Evolutionary conservation across 768 basidiomycete genomes (phyloP).

Genomic region (Tulasnella sp.): DNA sequence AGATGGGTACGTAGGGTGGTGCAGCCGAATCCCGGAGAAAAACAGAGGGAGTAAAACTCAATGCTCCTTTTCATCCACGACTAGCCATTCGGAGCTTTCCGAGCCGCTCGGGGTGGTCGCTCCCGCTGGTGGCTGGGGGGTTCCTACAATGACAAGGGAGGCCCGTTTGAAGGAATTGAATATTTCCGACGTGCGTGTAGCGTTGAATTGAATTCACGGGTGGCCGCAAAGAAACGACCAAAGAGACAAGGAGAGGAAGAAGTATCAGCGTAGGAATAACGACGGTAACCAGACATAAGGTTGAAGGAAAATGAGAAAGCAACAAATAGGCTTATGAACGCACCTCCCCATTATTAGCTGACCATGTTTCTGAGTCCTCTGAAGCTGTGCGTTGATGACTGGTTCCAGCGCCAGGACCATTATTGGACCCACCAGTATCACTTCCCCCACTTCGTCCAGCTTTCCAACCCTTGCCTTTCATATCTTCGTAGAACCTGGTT

Average conservation of each 20-base stretch:
- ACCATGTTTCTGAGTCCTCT: slow-evolving; percentile 92
- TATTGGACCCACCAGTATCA: slow-evolving; percentile 41
- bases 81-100: slow-evolving; percentile 18
- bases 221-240: background rate
- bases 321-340: background rate
- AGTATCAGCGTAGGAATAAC: background rate
- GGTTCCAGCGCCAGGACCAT: slow-evolving; percentile 38
- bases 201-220: background rate
- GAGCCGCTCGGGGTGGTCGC: slow-evolving; percentile 11
- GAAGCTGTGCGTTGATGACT: slow-evolving; percentile 38
- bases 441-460: slow-evolving; percentile 63
- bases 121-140: slow-evolving; percentile 6
- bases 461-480: slow-evolving; percentile 70
- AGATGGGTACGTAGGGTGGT: background rate
- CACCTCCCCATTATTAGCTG: slow-evolving; percentile 55
- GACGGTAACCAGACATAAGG: too few relatives aligned
- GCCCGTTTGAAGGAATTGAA: background rate
- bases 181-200: background rate
- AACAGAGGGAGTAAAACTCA: background rate
- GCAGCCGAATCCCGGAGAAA: background rate
- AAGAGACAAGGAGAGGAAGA: background rate
- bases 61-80: background rate
- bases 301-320: background rate
- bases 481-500: slow-evolving; percentile 76
- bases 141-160: slow-evolving; percentile 15